Conservation (phyloP, 306 rosid genomes). For the Acacia acuminata region DNA sequence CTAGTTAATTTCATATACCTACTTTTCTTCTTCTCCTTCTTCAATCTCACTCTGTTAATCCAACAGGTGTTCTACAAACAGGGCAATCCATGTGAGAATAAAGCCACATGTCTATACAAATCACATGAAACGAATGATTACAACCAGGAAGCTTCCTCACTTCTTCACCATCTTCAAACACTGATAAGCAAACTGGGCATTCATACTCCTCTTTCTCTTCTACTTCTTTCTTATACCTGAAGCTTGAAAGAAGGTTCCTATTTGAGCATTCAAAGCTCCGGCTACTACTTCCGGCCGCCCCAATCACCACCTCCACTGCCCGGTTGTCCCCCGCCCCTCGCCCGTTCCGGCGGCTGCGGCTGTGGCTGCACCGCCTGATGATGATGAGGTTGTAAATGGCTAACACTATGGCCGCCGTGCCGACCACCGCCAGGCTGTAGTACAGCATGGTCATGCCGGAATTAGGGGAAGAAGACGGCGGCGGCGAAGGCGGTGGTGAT, state of each 20-base stretch:
- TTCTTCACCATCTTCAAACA: slow-evolving; percentile 83
- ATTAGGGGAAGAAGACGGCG: slow-evolving; percentile 18
- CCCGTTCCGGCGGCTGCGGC: slow-evolving; percentile 22
- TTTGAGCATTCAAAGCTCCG: slow-evolving; percentile 39
- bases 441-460: slow-evolving; percentile 55
- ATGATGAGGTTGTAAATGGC: slow-evolving; percentile 59
- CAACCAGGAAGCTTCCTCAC: slow-evolving; percentile 64
- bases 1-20: not conserved
- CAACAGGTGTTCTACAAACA: slow-evolving; percentile 63
- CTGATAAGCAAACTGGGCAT: slow-evolving; percentile 74
- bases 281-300: not conserved
- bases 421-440: slow-evolving; percentile 64
- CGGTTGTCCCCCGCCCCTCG: not conserved
- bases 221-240: slow-evolving; percentile 59
- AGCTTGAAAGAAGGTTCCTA: slow-evolving; percentile 52
- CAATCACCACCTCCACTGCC: slow-evolving; percentile 16
- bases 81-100: slow-evolving; percentile 84
- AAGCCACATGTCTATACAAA: slow-evolving; percentile 88
- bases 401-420: slow-evolving; percentile 52
- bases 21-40: not conserved
- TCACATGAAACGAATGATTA: slow-evolving; percentile 67
- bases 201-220: slow-evolving; percentile 31
- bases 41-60: not conserved
- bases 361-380: slow-evolving; percentile 43
- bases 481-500: slow-evolving; percentile 12